These are phyloP conservation scores for Lenzites betulinus DNA, from an alignment of 768 basidiomycete species.

Conservation along the genomic window DNA sequence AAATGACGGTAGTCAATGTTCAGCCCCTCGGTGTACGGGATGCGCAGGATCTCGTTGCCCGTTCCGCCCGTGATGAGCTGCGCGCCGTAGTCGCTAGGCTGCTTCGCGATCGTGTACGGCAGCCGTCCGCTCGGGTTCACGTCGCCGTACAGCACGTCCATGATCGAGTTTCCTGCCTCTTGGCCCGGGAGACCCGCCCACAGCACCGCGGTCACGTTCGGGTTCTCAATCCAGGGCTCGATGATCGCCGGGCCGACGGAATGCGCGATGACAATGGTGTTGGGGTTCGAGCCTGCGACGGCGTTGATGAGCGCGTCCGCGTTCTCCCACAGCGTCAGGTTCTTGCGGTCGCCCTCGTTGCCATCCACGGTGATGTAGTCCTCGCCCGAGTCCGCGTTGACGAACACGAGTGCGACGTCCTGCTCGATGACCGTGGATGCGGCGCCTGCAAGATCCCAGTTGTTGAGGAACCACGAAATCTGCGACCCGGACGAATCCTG, in stretches of 20 bases:
- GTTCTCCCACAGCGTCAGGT: constrained; percentile 72
- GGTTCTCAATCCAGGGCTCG: constrained; percentile 50
- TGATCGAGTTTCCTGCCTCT: constrained; percentile 52
- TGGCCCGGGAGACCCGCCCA: constrained; percentile 47
- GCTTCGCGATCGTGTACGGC: constrained; percentile 56
- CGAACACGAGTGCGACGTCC: constrained; percentile 71
- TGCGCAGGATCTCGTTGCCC: constrained; percentile 31
- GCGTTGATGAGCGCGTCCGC: constrained; percentile 72
- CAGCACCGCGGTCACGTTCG: constrained; percentile 51
- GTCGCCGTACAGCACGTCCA: constrained; percentile 52
- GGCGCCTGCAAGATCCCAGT: constrained; percentile 28
- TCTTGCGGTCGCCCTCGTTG: constrained; percentile 74
- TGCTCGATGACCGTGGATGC: constrained; percentile 47
- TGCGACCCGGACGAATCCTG: constrained; percentile 39
- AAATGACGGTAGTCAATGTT: constrained; percentile 41
- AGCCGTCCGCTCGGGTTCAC: constrained; percentile 53
- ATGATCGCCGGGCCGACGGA: constrained; percentile 41
- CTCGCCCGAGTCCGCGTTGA: constrained; percentile 85
- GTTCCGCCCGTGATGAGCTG: constrained; percentile 28
- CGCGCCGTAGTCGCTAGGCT: constrained; percentile 46
- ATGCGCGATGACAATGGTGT: constrained; percentile 73
- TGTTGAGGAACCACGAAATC: constrained; percentile 29
- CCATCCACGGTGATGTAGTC: constrained; percentile 79
- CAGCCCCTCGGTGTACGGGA: constrained; percentile 43
- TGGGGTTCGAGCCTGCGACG: constrained; percentile 66